Conservation (phyloP, 208 protist species). For the Phytomonas sp. region DNA sequence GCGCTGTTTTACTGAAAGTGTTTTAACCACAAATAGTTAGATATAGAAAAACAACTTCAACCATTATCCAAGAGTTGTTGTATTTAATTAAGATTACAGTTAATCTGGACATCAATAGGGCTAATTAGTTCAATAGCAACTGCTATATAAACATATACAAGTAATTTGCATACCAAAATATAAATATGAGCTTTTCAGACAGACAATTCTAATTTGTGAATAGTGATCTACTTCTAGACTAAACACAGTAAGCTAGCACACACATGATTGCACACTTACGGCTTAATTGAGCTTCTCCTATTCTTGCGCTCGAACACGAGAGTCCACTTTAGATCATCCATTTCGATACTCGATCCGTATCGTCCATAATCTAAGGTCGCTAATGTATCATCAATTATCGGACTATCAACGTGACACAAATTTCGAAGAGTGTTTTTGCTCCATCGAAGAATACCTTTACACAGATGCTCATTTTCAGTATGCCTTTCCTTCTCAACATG, state of each 20-base stretch:
- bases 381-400: conserved; percentile 21
- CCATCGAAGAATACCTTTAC: conserved; percentile 49
- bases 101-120: not conserved
- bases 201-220: not conserved
- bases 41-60: conserved; percentile 7
- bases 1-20: not conserved
- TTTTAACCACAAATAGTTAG: not conserved
- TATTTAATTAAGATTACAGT: not conserved
- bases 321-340: conserved; percentile 78
- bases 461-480: conserved; percentile 21
- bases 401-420: conserved; percentile 22
- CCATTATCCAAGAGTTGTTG: not conserved
- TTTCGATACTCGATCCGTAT: conserved; percentile 40
- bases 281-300: not conserved
- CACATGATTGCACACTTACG: not conserved
- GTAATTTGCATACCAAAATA: not conserved
- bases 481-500: conserved; percentile 14
- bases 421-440: conserved; percentile 49
- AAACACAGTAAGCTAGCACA: not conserved
- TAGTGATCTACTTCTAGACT: not conserved
- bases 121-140: not conserved
- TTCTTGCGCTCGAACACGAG: conserved; percentile 27
- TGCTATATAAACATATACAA: not conserved
- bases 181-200: not conserved
- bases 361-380: conserved; percentile 35